These are phyloP conservation scores for Ascochyta viciae-villosae DNA, from an alignment of 2,329 filamentous ascomycete genomes.

Conservation along the genomic window DNA sequence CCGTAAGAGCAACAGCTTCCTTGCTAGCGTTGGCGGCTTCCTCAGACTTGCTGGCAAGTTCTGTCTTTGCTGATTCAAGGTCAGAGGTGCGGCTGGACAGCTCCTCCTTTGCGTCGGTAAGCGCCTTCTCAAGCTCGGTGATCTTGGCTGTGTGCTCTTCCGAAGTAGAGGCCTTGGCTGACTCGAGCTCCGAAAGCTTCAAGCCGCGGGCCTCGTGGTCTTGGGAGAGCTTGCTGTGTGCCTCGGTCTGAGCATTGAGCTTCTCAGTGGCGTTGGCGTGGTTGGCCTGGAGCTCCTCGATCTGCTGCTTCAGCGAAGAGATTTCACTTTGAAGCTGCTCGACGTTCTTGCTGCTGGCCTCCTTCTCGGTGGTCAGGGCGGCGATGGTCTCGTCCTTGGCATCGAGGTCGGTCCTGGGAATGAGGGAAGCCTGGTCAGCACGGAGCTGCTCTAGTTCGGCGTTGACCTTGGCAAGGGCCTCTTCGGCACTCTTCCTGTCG, in stretches of 20 bases:
- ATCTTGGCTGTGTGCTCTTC: slow-evolving; percentile 31
- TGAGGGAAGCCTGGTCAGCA: slow-evolving; percentile 21
- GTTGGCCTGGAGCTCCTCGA: slow-evolving; percentile 27
- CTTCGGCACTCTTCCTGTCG: slow-evolving; percentile 24
- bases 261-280: slow-evolving; percentile 26
- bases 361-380: slow-evolving; percentile 34
- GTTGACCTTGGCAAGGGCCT: slow-evolving; percentile 27
- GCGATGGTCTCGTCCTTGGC: slow-evolving; percentile 35
- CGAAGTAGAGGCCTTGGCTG: slow-evolving; percentile 21
- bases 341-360: slow-evolving; percentile 29
- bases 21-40: slow-evolving; percentile 27
- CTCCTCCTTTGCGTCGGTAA: slow-evolving; percentile 25
- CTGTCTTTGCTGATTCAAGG: slow-evolving; percentile 31
- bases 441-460: slow-evolving; percentile 25
- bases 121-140: slow-evolving; percentile 24
- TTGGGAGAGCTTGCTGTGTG: slow-evolving; percentile 28
- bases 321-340: slow-evolving; percentile 33
- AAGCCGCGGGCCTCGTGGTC: slow-evolving; percentile 27
- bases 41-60: slow-evolving; percentile 18
- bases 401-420: slow-evolving; percentile 37
- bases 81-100: slow-evolving; percentile 36
- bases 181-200: slow-evolving; percentile 28
- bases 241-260: slow-evolving; percentile 25
- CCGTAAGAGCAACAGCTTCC: slow-evolving; percentile 26
- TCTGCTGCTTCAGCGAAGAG: slow-evolving; percentile 33